Percentiles rank a stretch among this genome's conserved stretches.
Conservation (phyloP, 192 early-diverging fungal species). For the Allomyces macrogynus region DNA sequence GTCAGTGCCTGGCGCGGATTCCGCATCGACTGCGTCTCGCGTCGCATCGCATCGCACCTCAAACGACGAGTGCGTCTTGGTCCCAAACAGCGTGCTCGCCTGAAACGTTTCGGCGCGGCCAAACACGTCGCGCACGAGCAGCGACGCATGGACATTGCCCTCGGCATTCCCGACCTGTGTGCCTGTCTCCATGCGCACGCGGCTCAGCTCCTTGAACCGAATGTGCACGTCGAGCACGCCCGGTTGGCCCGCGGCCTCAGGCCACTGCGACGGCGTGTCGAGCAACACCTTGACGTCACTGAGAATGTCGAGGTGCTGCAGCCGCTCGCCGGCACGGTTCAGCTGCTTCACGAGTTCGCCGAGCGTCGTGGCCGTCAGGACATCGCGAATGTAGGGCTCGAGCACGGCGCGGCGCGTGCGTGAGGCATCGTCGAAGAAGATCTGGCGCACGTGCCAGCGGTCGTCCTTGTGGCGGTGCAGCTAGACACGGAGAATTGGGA, state of each 20-base stretch:
- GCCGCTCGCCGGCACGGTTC: constrained; percentile 27
- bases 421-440: too few species aligned
- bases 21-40: neutral
- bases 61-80: constrained; percentile 41
- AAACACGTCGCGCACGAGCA: constrained; percentile 61
- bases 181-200: constrained; percentile 63
- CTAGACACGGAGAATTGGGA: too few species aligned
- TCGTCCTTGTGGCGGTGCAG: too few species aligned
- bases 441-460: too few species aligned
- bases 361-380: constrained; percentile 24
- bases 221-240: constrained; percentile 49
- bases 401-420: neutral
- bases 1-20: constrained; percentile 7
- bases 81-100: constrained; percentile 55
- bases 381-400: constrained; percentile 18
- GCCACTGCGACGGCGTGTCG: constrained; percentile 27
- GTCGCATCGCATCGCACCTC: constrained; percentile 12
- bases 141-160: constrained; percentile 52
- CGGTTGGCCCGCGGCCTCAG: constrained; percentile 16
- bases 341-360: constrained; percentile 37
- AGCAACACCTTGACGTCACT: constrained; percentile 38
- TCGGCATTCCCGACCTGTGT: constrained; percentile 78
- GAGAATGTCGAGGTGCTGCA: constrained; percentile 50
- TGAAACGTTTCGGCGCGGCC: constrained; percentile 70
- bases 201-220: constrained; percentile 41